Evolutionary conservation across 2,329 filamentous ascomycete species (phyloP), one percentile per base, ranked within the genome.

Genomic region (Leptographium procerum): DNA sequence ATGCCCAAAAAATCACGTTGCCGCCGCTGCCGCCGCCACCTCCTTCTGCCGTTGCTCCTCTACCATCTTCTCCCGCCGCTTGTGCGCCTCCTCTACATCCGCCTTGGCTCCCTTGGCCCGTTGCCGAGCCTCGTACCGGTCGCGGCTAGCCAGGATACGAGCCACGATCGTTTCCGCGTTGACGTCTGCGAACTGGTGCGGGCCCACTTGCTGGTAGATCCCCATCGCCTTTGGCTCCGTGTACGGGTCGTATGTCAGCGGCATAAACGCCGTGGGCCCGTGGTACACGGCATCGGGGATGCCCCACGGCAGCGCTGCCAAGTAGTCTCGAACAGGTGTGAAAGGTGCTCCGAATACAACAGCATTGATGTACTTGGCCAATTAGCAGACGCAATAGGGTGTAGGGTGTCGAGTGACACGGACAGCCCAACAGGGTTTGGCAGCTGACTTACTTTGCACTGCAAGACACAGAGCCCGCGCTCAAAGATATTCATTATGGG

Each of bases 401-500:
- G 10, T 45, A 24, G 34, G 10, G 19, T n/a, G n/a, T n/a, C n/a
- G n/a, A n/a, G n/a, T n/a, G n/a, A n/a, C n/a, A n/a, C n/a, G n/a
- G 31, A 24, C 11, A 22, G 45, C 10, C 7, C 40, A 11, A 40
- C n/a, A 3, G 8, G 45, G n/a, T n/a, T n/a, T 6, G 34, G 24
- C 47, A n/a, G 11, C 26, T 55, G 24, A 31, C 82, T 67, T 77
- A 92, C 89, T 71, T 87, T 87, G 77, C 94, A 99, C 69, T 99
- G 94, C 62, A 97, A 76, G 33, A 97, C 92, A 70, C 94, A 99
- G 26, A 99, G 83, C 1, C 91, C 91, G 48, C 94, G 87, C 77
- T 99, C 94, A 67, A 92, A 96, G 59, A 96, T 91, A 76, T 97
- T 99, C 94, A 99, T 99, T 74, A 99, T 97, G 29, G 94, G 94